Evolutionary conservation across 1,139 yeast species (phyloP).

Genomic region (Candida sojae): DNA sequence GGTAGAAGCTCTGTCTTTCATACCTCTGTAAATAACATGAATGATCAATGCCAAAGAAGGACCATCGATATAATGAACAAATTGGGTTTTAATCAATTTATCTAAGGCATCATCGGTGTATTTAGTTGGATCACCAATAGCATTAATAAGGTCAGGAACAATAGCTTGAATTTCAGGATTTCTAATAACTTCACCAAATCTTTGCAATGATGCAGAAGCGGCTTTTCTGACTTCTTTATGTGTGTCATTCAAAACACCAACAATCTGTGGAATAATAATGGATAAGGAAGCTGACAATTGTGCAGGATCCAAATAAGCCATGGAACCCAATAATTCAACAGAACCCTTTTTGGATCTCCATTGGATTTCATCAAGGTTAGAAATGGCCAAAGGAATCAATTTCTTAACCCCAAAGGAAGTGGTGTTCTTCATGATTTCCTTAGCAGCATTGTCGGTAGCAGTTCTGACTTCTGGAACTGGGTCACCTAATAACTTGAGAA

Average conservation of each 20-base stretch:
- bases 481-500: constrained; percentile 84
- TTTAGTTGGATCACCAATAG: constrained; percentile 94
- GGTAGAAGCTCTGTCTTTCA: constrained; percentile 92
- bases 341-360: constrained; percentile 99
- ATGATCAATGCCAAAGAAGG: constrained; percentile 94
- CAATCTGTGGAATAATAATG: constrained; percentile 92
- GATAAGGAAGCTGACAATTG: constrained; percentile 90
- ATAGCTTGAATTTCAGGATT: constrained; percentile 93
- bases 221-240: constrained; percentile 97
- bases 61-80: constrained; percentile 96
- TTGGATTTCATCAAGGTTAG: constrained; percentile 82
- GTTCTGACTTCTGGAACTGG: constrained; percentile 80
- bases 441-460: constrained; percentile 86
- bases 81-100: constrained; percentile 83
- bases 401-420: constrained; percentile 91
- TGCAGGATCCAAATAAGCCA: constrained; percentile 96
- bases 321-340: constrained; percentile 91
- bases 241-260: constrained; percentile 89
- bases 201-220: constrained; percentile 83
- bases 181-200: constrained; percentile 95
- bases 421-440: constrained; percentile 85
- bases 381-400: constrained; percentile 86
- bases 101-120: constrained; percentile 88
- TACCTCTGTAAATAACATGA: constrained; percentile 93
- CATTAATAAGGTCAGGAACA: constrained; percentile 87